Base-by-base conservation (phyloP, 306 rosid species). In the Quercus rubra region DNA sequence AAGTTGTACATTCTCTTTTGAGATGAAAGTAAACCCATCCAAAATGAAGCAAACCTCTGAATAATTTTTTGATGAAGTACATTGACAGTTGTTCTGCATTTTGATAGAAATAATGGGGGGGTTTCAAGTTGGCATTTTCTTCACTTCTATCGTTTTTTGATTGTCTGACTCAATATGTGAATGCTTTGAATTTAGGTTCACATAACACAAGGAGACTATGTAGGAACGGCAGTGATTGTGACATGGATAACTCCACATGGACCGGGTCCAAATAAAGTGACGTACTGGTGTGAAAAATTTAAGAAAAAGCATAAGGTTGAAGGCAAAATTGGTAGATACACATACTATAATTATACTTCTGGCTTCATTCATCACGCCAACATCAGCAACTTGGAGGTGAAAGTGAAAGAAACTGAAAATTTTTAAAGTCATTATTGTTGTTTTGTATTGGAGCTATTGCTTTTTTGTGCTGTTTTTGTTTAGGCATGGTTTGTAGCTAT, bases 201-300 rank as follows among this genome's bases (percentile, higher is more conserved):
- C 75, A 92, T 90, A 74, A 92, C 97, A 59, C 93, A 90, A 89
- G 97, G 97, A 73, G 94, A 87, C 74, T 80, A 69, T 31, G 81
- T 66, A 57, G 93, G 95, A 75, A 90, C 83, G 75, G 91, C 87
- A 23, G 85, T 92, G 83, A 89, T 90, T 46, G 84, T 92, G 64
- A 89, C 93, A 71, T 92, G 97, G 97, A 66, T 89, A 20, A 89
- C 93, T 46, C 76, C 79, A 54, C 55, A 81, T 62, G 90, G 82
- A 80, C 88, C 90, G 8, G 93, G 91, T 66, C 85, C 94, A 75
- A 90, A 80, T 23, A 70, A 71, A 8, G 93, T 92, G 28, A 17
- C 77, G 35, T 90, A 87, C 70, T 92, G 92, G 97, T 73, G 81
- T 2, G 82, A 79, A 19, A 28, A 74, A 1, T 67, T 73, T 52